Evolutionary conservation across 2,329 filamentous ascomycete genomes (phyloP), one percentile per base, ranked within the genome.

Genomic region (Trichoderma atroviride): DNA sequence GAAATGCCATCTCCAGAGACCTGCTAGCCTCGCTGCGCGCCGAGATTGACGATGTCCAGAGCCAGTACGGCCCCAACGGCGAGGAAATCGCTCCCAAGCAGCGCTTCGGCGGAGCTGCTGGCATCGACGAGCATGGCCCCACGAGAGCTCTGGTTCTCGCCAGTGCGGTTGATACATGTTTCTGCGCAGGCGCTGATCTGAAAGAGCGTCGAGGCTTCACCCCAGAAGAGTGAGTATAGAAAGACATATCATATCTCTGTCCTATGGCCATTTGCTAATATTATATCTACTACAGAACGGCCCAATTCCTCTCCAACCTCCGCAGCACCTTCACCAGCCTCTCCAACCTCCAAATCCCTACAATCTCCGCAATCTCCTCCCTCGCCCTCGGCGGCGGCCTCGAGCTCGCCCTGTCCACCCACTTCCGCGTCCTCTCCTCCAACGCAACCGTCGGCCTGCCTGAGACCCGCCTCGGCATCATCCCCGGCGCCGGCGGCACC

Each of bases 151-250:
- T 99, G 74, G 88, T 99, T 52, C 75, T 99, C 19, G 92, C 93
- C 13, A 96, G 92, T 76, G 92, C 93, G 52, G 87, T 93, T n/a
- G 93, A 97, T 74, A 85, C 88, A 29, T 91, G 90, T 75, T 99
- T 99, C 80, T 99, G 96, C 80, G 93, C 96, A 0, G 96, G 96
- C 47, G 96, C 96, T 4, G 96, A 99, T 78, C 81, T 99, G 75
- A 98, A 97, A 78, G 95, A 97, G 84, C 85, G 95, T 33, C 86
- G 87, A 70, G 87, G 85, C 4, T 96, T 97, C 80, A 90, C 88
- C 0, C 86, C 85, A 71, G 87, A 93, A 74, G 91, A 97, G 94
- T 97, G 79, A 71, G 88, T 80, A n/a, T 29, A 16, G 4, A 43
- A 27, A 11, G 2, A 24, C 16, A 40, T 10, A 13, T 29, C 31